These are phyloP conservation scores for Diophrys appendiculata DNA, from an alignment of 73 alveolate genomes.

Conservation along the genomic window DNA sequence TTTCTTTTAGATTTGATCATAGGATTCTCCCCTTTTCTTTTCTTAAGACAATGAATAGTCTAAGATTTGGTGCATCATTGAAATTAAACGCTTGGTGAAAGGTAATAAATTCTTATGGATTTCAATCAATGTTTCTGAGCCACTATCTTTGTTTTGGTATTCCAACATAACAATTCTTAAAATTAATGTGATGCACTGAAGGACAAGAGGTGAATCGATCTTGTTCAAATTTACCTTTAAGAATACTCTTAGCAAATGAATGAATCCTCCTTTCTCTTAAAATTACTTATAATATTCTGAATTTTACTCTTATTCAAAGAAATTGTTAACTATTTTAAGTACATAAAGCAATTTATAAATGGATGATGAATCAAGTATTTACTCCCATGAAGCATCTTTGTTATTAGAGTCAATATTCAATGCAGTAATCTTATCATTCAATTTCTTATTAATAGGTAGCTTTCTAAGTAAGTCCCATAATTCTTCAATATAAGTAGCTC, in stretches of 20 bases:
- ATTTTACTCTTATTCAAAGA: neutral
- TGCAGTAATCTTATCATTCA: constrained; percentile 26
- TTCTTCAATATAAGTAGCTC: constrained; percentile 41
- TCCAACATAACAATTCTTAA: neutral
- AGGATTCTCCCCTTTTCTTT: neutral
- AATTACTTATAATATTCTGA: constrained; percentile 11
- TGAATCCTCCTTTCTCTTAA: constrained; percentile 17
- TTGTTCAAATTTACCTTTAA: neutral
- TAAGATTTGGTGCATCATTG: neutral
- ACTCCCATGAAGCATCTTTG: constrained; percentile 57
- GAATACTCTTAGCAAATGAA: constrained; percentile 6
- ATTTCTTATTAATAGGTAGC: constrained; percentile 59
- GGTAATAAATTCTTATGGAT: neutral
- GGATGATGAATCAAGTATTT: constrained; percentile 43
- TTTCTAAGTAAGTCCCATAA: constrained; percentile 65
- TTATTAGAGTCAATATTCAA: constrained; percentile 24
- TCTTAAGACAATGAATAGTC: neutral
- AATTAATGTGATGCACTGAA: neutral
- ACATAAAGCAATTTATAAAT: constrained; percentile 46
- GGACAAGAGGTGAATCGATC: neutral
- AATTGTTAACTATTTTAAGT: constrained; percentile 30
- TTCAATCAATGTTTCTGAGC: neutral
- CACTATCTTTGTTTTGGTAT: neutral
- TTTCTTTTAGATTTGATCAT: neutral
- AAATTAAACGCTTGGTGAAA: neutral